Evolutionary conservation across 2,329 filamentous ascomycete genomes (phyloP), one percentile per base, ranked within the genome.

Genomic region (Zymoseptoria ardabiliae): DNA sequence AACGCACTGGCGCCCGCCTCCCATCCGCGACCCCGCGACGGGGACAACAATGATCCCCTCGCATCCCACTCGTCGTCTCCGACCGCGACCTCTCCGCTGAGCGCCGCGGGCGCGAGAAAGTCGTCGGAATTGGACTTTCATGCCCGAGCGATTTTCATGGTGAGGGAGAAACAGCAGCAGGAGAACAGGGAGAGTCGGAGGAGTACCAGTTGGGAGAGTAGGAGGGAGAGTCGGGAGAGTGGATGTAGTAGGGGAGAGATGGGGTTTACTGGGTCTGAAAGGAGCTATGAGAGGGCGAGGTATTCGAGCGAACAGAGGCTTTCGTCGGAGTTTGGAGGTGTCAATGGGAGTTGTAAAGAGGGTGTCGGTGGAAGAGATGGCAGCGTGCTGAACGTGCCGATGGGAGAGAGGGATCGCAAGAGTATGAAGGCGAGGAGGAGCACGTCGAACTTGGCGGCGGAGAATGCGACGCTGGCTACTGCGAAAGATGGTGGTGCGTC

Each of bases 261-360:
- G 35, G 35, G 13, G n/a, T n/a, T 45, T 7, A 45, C 35, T 55
- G 23, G 59, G 52, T 22, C 20, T 54, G 49, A 67, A 13, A 22
- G 22, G 20, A 22, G 51, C 23, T 19, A 53, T 53, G 22, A 22
- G 23, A n/a, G 22, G 22, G 9, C 22, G 51, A 22, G 51, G 22
- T 23, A 28, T 10, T 53, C 51, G 9, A 25, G 22, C 28, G 51
- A 53, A 11, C 51, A 53, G 22, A 10, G 22, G 28, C 11, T 17
- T 13, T n/a, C 20, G 20, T 7, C 70, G 64, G 76, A 74, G 65
- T 45, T 6, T n/a, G 73, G 72, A 60, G 68, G 68, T 61, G 62
- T 66, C 55, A 73, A 73, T 65, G 71, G 73, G 77, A 67, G 61
- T 57, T 79, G 71, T 69, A 75, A 77, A 56, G 68, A 70, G 52